These are phyloP conservation scores for Cubamyces sp. DNA, from an alignment of 768 basidiomycete species.

Conservation along the genomic window DNA sequence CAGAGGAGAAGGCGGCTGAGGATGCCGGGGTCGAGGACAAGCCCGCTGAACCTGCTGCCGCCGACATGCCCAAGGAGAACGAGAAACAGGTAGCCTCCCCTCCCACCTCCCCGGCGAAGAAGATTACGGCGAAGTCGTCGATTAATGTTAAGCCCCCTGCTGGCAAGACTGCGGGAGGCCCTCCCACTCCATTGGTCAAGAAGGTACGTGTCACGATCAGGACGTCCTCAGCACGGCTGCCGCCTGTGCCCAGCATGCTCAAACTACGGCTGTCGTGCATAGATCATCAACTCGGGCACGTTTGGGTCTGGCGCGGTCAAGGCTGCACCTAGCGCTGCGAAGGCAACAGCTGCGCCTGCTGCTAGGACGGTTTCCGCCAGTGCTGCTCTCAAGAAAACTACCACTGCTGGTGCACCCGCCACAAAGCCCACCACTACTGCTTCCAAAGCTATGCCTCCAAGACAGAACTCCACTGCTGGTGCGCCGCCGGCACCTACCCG, in stretches of 20 bases:
- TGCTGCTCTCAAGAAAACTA: conserved; percentile 44
- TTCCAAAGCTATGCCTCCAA: conserved; percentile 29
- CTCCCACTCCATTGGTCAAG: conserved; percentile 63
- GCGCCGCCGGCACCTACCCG: conserved; percentile 28
- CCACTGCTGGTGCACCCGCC: conserved; percentile 41
- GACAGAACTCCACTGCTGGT: conserved; percentile 28
- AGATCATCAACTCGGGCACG: conserved; percentile 71
- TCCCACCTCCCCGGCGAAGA: conserved; percentile 31
- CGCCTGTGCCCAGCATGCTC: conserved; percentile 9
- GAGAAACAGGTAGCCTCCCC: conserved; percentile 26
- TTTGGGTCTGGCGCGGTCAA: conserved; percentile 63
- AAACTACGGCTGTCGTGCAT: conserved; percentile 18
- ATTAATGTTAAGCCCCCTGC: conserved; percentile 47
- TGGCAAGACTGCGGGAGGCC: conserved; percentile 49
- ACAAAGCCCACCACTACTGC: conserved; percentile 41
- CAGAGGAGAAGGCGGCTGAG: conserved; percentile 21
- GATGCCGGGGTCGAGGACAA: conserved; percentile 17
- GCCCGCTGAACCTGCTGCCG: conserved; percentile 21
- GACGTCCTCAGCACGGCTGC: not conserved
- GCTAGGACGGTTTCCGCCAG: conserved; percentile 39
- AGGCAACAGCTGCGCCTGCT: conserved; percentile 43
- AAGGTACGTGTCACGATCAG: conserved; percentile 52
- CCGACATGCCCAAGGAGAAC: conserved; percentile 23
- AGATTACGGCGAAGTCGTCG: conserved; percentile 31
- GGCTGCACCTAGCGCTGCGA: conserved; percentile 43